Percentiles rank a stretch among this genome's conserved stretches.
Evolutionary conservation across 345 rosid species (phyloP).

Genomic region (Hibiscus syriacus): DNA sequence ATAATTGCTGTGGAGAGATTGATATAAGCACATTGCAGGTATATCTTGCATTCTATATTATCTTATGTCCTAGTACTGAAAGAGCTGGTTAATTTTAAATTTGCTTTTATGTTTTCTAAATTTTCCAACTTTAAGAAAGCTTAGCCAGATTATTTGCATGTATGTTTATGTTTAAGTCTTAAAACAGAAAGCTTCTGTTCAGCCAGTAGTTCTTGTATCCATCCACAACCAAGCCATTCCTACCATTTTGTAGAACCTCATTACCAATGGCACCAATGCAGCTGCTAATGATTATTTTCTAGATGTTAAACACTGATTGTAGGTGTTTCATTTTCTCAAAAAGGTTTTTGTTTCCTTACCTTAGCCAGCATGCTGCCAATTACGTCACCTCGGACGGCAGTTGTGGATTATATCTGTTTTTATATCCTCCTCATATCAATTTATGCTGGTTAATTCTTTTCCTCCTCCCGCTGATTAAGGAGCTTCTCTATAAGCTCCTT

Average conservation of each 20-base stretch:
- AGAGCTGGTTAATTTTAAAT: background rate
- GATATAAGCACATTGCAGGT: slow-evolving; percentile 60
- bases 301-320: background rate
- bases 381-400: background rate
- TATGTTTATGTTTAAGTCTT: background rate
- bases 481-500: too few species aligned
- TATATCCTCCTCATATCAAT: background rate
- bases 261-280: background rate
- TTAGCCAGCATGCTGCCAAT: background rate
- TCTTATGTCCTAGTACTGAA: background rate
- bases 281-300: background rate
- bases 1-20: slow-evolving; percentile 32
- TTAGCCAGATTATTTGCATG: background rate
- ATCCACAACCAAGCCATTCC: background rate
- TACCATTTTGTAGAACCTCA: background rate
- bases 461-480: too few species aligned
- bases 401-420: background rate
- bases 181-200: background rate
- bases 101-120: background rate
- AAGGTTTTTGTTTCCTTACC: background rate
- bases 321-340: background rate
- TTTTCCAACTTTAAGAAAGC: background rate
- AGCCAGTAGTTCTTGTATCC: background rate
- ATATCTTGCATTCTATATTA: slow-evolving; percentile 6
- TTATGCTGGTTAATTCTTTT: background rate